Conservation (phyloP, 2,329 filamentous ascomycete species). For the Colletotrichum tabaci region DNA sequence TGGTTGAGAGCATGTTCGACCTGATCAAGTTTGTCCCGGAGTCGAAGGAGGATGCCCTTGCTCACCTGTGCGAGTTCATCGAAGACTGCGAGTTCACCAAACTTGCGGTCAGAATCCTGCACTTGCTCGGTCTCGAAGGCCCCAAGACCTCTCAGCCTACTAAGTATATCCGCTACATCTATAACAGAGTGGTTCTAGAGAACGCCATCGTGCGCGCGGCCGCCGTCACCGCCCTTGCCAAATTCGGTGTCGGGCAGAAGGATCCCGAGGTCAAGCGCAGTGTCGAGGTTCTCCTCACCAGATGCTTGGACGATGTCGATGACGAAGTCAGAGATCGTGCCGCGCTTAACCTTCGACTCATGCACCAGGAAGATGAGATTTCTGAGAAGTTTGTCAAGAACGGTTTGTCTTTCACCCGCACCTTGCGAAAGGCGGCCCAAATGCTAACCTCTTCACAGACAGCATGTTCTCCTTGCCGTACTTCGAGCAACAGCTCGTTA, state of each 20-base stretch:
- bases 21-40: conserved; percentile 99
- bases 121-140: conserved; percentile 93
- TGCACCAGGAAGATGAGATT: conserved; percentile 91
- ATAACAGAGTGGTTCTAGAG: conserved; percentile 97
- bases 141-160: conserved; percentile 96
- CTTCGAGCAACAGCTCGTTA: conserved; percentile 96
- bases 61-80: conserved; percentile 98
- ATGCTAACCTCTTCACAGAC: conserved; percentile 67
- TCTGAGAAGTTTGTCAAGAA: conserved; percentile 94
- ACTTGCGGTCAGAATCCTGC: conserved; percentile 93
- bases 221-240: conserved; percentile 94
- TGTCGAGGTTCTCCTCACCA: conserved; percentile 90
- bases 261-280: conserved; percentile 97
- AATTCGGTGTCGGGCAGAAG: conserved; percentile 97
- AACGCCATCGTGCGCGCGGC: conserved; percentile 96
- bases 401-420: conserved; percentile 66
- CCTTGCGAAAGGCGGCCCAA: neutral
- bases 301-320: conserved; percentile 96
- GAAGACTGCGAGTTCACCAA: conserved; percentile 99
- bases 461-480: conserved; percentile 95
- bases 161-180: conserved; percentile 99
- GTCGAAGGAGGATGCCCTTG: conserved; percentile 83
- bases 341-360: conserved; percentile 90
- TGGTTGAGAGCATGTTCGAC: conserved; percentile 99
- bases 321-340: conserved; percentile 98